Percentiles rank a stretch among this genome's conserved stretches.
These are phyloP conservation scores for Chaetomium olivaceum DNA, from an alignment of 2,329 filamentous ascomycete species.

Conservation along the genomic window DNA sequence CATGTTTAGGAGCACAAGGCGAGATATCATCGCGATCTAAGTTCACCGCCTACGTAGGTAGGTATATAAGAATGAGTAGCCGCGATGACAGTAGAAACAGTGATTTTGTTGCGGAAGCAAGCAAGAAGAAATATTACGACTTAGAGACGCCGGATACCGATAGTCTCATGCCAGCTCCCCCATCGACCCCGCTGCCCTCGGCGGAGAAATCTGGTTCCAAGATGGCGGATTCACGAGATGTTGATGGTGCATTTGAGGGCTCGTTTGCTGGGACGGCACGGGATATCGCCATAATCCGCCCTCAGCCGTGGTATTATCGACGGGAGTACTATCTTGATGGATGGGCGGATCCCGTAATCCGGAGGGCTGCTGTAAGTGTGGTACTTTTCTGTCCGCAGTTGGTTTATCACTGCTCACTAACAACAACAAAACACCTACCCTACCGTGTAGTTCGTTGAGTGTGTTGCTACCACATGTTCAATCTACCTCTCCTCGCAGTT, in stretches of 20 bases:
- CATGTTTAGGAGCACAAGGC: background rate
- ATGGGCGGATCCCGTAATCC: constrained; percentile 34
- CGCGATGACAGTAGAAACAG: background rate
- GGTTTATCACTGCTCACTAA: background rate
- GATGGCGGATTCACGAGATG: background rate
- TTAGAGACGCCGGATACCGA: background rate
- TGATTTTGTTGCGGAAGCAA: background rate
- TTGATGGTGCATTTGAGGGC: constrained; percentile 21
- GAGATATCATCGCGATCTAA: background rate
- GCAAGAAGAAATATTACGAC: background rate
- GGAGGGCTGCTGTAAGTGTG: constrained; percentile 33
- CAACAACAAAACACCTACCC: background rate
- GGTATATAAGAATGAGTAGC: background rate
- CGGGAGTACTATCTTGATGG: constrained; percentile 33
- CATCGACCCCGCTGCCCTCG: background rate
- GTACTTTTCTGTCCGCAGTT: no score
- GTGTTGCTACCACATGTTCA: constrained; percentile 6
- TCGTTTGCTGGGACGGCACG: constrained; percentile 32
- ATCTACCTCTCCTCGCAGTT: constrained; percentile 6
- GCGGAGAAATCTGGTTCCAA: background rate
- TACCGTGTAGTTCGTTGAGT: constrained; percentile 3
- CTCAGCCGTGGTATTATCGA: constrained; percentile 34
- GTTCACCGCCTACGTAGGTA: background rate
- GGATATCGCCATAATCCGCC: constrained; percentile 2
- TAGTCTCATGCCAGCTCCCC: background rate